A percentile compares a stretch with the other conserved stretches of the same genome.
phyloP scores from a whole-genome alignment of 1,284 basidiomycete genomes.

The Cystobasidium pallidum region DNA sequence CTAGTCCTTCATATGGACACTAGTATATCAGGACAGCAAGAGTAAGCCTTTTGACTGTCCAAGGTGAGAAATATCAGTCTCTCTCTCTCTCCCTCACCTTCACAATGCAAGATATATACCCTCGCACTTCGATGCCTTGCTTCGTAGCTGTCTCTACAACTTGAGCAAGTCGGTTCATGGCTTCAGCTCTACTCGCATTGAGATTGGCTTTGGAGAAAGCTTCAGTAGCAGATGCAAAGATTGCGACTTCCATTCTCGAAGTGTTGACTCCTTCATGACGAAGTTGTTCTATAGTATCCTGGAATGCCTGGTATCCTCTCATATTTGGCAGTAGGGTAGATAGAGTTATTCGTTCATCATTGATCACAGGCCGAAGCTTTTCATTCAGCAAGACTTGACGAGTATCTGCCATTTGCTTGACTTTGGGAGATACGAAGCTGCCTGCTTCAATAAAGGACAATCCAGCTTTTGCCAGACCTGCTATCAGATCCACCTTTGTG shows the following conservation, averaged over 20 bases:
- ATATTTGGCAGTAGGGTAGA: conserved; percentile 74
- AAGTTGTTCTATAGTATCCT: conserved; percentile 57
- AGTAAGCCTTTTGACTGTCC: too few relatives aligned
- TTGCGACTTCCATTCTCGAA: conserved; percentile 69
- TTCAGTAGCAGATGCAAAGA: conserved; percentile 88
- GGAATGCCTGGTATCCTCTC: conserved; percentile 71
- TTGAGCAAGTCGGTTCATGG: conserved; percentile 67
- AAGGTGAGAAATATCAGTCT: background rate
- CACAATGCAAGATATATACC: conserved; percentile 65
- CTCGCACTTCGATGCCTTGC: conserved; percentile 73
- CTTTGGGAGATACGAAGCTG: conserved; percentile 73
- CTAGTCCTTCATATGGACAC: conserved; percentile 81
- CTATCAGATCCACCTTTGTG: conserved; percentile 79
- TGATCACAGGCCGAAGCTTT: conserved; percentile 7
- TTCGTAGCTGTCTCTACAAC: conserved; percentile 68
- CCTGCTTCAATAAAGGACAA: conserved; percentile 79
- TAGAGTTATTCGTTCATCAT: background rate
- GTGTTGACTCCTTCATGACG: conserved; percentile 7
- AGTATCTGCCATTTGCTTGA: conserved; percentile 43
- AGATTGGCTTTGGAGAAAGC: conserved; percentile 81
- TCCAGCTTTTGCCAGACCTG: conserved; percentile 72
- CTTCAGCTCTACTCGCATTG: conserved; percentile 74
- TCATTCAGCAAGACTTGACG: conserved; percentile 29
- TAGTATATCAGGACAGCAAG: too few relatives aligned
- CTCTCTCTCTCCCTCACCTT: conserved; percentile 27